These are phyloP conservation scores for Penicillium sp. DNA, from an alignment of 2,329 filamentous ascomycete genomes.

Conservation along the genomic window DNA sequence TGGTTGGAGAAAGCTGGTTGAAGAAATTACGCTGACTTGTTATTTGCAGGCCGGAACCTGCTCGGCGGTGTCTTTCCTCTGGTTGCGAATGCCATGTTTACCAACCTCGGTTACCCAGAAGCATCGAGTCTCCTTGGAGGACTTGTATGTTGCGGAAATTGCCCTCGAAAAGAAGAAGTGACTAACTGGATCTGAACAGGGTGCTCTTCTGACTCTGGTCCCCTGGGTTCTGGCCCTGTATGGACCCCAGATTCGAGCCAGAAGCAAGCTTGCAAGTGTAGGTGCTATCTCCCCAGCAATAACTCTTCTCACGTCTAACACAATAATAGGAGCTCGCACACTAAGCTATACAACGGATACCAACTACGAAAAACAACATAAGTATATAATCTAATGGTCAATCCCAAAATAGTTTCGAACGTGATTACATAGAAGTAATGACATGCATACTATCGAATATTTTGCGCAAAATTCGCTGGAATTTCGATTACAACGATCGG, in stretches of 20 bases:
- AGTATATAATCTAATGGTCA: slow-evolving; percentile 3
- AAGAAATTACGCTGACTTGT: neutral
- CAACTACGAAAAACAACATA: neutral
- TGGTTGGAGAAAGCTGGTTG: slow-evolving; percentile 6
- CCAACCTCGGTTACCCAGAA: slow-evolving; percentile 65
- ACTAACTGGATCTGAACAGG: slow-evolving; percentile 31
- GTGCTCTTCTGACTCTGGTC: slow-evolving; percentile 67
- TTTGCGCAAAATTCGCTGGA: neutral
- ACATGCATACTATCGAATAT: slow-evolving; percentile 3
- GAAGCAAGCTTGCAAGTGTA: slow-evolving; percentile 73
- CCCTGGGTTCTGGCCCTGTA: slow-evolving; percentile 83
- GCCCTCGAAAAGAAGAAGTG: neutral
- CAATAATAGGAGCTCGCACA: slow-evolving; percentile 21
- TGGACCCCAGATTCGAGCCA: slow-evolving; percentile 70
- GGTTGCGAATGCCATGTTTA: slow-evolving; percentile 71
- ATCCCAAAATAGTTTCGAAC: neutral
- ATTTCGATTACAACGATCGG: neutral
- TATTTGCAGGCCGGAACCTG: slow-evolving; percentile 63
- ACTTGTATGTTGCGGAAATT: slow-evolving; percentile 51
- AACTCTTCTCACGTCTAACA: slow-evolving; percentile 1
- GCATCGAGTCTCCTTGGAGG: slow-evolving; percentile 76
- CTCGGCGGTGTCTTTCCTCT: slow-evolving; percentile 79
- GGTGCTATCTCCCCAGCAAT: slow-evolving; percentile 22
- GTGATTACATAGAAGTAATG: neutral
- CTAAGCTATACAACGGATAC: neutral